Conservation (phyloP, 257 asterid species). For the Solanum phureja region DNA sequence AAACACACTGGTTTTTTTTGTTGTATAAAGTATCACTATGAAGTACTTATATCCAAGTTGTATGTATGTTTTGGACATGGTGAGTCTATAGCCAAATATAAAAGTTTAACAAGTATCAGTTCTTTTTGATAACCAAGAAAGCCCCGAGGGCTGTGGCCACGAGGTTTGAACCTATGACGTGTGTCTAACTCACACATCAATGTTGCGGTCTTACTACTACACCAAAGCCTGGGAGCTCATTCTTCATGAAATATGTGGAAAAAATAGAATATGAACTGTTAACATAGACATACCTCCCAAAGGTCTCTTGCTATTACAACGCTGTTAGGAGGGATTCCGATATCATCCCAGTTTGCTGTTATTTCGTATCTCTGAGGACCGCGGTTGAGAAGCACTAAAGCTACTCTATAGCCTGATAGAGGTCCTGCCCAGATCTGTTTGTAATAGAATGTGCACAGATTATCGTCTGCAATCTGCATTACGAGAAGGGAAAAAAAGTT, state of each 20-base stretch:
- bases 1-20: background rate
- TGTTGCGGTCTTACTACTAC: background rate
- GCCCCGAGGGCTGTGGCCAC: background rate
- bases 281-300: constrained; percentile 51
- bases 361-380: constrained; percentile 21
- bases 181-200: background rate
- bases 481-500: background rate
- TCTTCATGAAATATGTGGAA: background rate
- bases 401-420: constrained; percentile 58
- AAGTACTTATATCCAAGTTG: background rate
- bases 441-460: background rate
- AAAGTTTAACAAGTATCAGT: background rate
- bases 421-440: constrained; percentile 89
- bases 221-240: background rate
- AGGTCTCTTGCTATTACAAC: constrained; percentile 54
- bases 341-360: constrained; percentile 77
- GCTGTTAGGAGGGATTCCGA: constrained; percentile 48
- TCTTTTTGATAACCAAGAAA: background rate
- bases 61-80: background rate
- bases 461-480: background rate
- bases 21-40: background rate
- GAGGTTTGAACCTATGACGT: background rate
- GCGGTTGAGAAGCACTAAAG: constrained; percentile 60
- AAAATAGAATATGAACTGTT: background rate
- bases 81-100: background rate